Evolutionary conservation across 2,329 filamentous ascomycete genomes (phyloP).

Genomic region (Botryotinia globosa): DNA sequence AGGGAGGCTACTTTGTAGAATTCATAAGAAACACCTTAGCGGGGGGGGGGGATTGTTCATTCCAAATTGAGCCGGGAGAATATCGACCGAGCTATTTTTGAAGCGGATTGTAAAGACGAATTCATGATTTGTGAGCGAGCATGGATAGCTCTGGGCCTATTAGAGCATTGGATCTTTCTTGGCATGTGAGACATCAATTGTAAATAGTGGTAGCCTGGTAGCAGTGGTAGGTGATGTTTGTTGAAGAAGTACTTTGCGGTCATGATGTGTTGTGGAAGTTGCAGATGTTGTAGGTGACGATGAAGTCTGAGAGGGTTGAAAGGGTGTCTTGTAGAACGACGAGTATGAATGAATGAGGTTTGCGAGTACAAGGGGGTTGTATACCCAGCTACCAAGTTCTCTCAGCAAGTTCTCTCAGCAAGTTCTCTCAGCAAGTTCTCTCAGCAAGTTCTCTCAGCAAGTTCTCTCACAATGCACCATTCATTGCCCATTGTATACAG

Average conservation of each 20-base stretch:
- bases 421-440: neutral
- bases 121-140: neutral
- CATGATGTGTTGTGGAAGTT: neutral
- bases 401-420: neutral
- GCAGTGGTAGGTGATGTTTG: neutral
- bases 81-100: conserved; percentile 17
- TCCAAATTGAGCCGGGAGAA: conserved; percentile 17
- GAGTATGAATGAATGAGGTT: neutral
- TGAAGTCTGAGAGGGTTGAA: neutral
- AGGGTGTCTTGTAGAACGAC: neutral
- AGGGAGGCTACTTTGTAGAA: neutral
- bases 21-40: neutral
- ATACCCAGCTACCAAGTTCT: too few relatives aligned
- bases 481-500: neutral
- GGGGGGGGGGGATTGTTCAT: conserved; percentile 8
- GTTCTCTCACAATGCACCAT: neutral
- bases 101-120: neutral
- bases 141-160: neutral
- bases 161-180: neutral
- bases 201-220: too few relatives aligned
- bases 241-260: neutral
- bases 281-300: neutral
- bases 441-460: neutral
- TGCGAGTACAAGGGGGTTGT: neutral
- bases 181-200: neutral